phyloP scores from a whole-genome alignment of 2,329 filamentous ascomycete species.

The Lachnellula hyalina region DNA sequence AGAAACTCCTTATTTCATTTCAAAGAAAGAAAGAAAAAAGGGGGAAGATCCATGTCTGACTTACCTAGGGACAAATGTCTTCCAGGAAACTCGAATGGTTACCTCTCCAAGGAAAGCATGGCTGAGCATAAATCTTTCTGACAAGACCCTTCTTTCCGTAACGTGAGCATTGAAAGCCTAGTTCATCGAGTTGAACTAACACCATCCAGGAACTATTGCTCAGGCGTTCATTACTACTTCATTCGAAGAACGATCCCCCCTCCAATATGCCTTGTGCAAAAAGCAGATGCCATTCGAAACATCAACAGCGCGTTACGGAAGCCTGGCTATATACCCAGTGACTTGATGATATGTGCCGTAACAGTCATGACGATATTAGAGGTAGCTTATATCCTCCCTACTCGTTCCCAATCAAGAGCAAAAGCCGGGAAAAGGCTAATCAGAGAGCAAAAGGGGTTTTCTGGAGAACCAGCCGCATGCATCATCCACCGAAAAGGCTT shows the following conservation, averaged over 20 bases:
- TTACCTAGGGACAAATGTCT: conserved; percentile 7
- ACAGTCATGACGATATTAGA: conserved; percentile 11
- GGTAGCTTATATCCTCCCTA: background rate
- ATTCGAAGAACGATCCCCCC: conserved; percentile 1
- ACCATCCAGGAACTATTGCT: conserved; percentile 7
- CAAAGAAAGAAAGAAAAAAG: background rate
- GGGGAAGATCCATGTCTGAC: background rate
- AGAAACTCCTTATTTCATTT: background rate
- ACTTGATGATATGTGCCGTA: conserved; percentile 7
- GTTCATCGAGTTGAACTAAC: background rate
- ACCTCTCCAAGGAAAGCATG: conserved; percentile 6
- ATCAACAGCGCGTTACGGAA: conserved; percentile 7
- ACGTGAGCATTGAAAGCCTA: conserved; percentile 2
- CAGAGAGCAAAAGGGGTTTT: conserved; percentile 2
- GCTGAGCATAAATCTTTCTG: conserved; percentile 11
- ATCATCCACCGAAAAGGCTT: conserved; percentile 8
- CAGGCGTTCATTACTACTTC: conserved; percentile 7
- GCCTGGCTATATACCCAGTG: background rate
- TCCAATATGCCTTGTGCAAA: conserved; percentile 2
- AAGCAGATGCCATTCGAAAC: conserved; percentile 6
- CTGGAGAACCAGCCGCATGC: conserved; percentile 1
- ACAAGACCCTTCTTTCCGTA: conserved; percentile 10
- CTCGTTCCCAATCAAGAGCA: background rate
- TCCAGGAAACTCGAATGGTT: conserved; percentile 11
- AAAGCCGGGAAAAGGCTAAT: background rate